Percentiles rank a stretch among this genome's conserved stretches.
Evolutionary conservation across 768 basidiomycete species (phyloP).

Genomic region (Mycena alexandri): DNA sequence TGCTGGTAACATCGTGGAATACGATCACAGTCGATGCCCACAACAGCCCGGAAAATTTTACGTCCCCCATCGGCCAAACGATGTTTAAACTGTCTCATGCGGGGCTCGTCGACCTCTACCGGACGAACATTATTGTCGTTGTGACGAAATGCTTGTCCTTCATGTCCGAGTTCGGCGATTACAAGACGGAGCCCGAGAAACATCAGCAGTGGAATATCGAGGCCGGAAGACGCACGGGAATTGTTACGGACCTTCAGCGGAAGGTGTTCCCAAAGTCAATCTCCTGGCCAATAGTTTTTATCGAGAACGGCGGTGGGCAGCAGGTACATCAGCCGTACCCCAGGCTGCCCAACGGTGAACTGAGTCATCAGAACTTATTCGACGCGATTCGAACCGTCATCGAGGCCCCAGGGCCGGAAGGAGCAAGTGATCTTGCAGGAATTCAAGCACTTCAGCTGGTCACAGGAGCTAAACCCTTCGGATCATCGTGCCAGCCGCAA

Average conservation of each 20-base stretch:
- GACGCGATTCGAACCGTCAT: slow-evolving; percentile 24
- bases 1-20: slow-evolving; percentile 22
- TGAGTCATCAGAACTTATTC: slow-evolving; percentile 23
- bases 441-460: slow-evolving; percentile 12
- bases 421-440: slow-evolving; percentile 16
- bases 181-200: slow-evolving; percentile 11
- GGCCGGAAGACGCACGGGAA: slow-evolving; percentile 5
- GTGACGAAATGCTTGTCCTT: slow-evolving; percentile 22
- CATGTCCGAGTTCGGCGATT: slow-evolving; percentile 21
- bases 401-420: slow-evolving; percentile 1
- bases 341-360: background rate
- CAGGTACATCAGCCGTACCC: slow-evolving; percentile 2
- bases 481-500: background rate
- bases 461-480: slow-evolving; percentile 16
- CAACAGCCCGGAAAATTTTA: slow-evolving; percentile 15
- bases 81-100: slow-evolving; percentile 16
- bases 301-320: slow-evolving; percentile 25
- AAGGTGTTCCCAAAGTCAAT: slow-evolving; percentile 11
- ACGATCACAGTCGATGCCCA: slow-evolving; percentile 20
- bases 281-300: slow-evolving; percentile 17
- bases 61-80: slow-evolving; percentile 13
- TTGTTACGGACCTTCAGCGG: slow-evolving; percentile 18
- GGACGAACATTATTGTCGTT: slow-evolving; percentile 20
- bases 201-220: slow-evolving; percentile 17
- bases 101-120: slow-evolving; percentile 15